Evolutionary conservation across 352 stramenopile genomes (phyloP), one percentile per base, ranked within the genome.

Genomic region (Albugo laibachii): DNA sequence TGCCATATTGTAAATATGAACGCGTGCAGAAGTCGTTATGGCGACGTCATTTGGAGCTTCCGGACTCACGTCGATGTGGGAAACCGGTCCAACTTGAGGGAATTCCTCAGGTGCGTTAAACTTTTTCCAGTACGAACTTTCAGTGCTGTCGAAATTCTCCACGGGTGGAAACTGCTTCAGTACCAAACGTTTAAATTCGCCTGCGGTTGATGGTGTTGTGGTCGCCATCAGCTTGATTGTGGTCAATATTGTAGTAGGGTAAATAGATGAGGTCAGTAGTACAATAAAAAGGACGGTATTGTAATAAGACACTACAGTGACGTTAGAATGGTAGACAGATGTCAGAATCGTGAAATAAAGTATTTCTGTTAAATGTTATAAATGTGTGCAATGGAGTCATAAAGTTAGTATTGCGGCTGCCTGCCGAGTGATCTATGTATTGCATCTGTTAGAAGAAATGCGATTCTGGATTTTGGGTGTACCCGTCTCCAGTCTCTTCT

Each of bases 111-210:
- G 78, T 38, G 70, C 54, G 50, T 86, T 69, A 58, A 87, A 89
- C 61, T 88, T 91, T 46, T 84, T 84, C 80, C 80, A 93, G 61
- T 91, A 93, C 48, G 68, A 56, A 38, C 81, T 82, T 57, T 92
- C 79, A 8, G 63, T 63, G 18, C 75, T 83, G 55, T 84, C 68
- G 27, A 78, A 63, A 59, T 85, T 74, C 37, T 61, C 86, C 55
- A 74, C 68, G 13, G 69, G 49, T 36, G 79, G 76, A 60, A 89
- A 92, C 55, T 89, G 76, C 68, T 92, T 92, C 15, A 92, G 69
- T 64, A 82, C 69, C 44, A 92, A 54, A 34, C 75, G 70, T 61
- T 87, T 83, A 62, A 88, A 92, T 61, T 92, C 78, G 36, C 68
- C 71, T 40, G 60, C 67, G 13, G 66, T 83, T 50, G 70, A 31